phyloP scores from a whole-genome alignment of 192 early-diverging fungal species.

The Backusella australiensis region DNA sequence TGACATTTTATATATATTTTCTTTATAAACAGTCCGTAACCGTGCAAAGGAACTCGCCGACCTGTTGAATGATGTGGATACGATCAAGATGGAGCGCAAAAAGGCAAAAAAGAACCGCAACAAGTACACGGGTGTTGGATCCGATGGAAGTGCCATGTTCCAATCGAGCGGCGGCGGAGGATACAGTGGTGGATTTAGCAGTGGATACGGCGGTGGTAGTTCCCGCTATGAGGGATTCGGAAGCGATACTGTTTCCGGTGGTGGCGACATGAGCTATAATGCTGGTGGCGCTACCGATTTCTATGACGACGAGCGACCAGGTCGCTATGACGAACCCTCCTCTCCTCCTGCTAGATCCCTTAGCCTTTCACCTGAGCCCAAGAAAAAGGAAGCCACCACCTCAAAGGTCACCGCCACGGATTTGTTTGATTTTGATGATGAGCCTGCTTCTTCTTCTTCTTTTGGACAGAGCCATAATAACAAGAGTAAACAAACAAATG shows the following conservation, averaged over 20 bases:
- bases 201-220: neutral
- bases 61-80: slow-evolving; percentile 72
- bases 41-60: slow-evolving; percentile 90
- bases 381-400: neutral
- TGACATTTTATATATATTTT: neutral
- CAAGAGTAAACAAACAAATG: slow-evolving; percentile 20
- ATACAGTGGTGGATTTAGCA: slow-evolving; percentile 16
- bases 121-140: slow-evolving; percentile 84
- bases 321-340: slow-evolving; percentile 41
- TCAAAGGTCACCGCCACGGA: slow-evolving; percentile 29
- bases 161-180: slow-evolving; percentile 42
- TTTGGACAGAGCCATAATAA: neutral
- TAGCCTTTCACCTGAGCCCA: neutral
- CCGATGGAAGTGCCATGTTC: slow-evolving; percentile 66
- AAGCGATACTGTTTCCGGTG: slow-evolving; percentile 24
- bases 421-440: slow-evolving; percentile 70
- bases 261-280: slow-evolving; percentile 31
- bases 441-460: slow-evolving; percentile 21
- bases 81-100: slow-evolving; percentile 81
- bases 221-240: slow-evolving; percentile 30
- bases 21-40: slow-evolving; percentile 60
- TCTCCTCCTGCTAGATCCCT: slow-evolving; percentile 10
- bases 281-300: slow-evolving; percentile 17
- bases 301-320: slow-evolving; percentile 39
- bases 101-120: slow-evolving; percentile 86